Evolutionary conservation across 257 asterid genomes (phyloP).

Genomic region (Fraxinus anomala): DNA sequence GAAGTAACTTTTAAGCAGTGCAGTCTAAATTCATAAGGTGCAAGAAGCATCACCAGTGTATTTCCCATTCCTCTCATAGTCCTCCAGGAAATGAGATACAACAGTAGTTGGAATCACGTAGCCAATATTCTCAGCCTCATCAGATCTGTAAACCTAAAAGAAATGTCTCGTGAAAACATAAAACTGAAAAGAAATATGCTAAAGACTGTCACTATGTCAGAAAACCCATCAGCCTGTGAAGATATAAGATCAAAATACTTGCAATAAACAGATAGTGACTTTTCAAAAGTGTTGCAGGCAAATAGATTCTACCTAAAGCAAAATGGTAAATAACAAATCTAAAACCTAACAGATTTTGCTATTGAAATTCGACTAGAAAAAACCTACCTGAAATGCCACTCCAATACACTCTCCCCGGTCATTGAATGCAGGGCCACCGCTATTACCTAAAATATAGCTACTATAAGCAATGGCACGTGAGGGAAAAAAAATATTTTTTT

Average conservation of each 20-base stretch:
- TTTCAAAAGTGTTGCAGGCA: slow-evolving; percentile 11
- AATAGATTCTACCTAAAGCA: slow-evolving; percentile 12
- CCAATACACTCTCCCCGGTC: slow-evolving; percentile 97
- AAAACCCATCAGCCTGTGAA: slow-evolving; percentile 19
- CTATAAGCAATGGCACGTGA: slow-evolving; percentile 26
- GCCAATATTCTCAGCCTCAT: slow-evolving; percentile 91
- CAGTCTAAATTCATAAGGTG: slow-evolving; percentile 21
- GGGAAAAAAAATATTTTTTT: slow-evolving; percentile 10
- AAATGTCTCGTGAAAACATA: slow-evolving; percentile 45
- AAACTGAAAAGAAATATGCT: slow-evolving; percentile 6
- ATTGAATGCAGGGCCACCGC: slow-evolving; percentile 99
- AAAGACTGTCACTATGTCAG: slow-evolving; percentile 14
- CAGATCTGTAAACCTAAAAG: slow-evolving; percentile 94
- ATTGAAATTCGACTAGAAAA: slow-evolving; percentile 21
- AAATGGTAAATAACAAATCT: slow-evolving; percentile 15
- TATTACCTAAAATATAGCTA: slow-evolving; percentile 63
- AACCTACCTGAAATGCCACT: slow-evolving; percentile 90
- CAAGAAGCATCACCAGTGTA: slow-evolving; percentile 68
- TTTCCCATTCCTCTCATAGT: slow-evolving; percentile 79
- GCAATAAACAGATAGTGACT: slow-evolving; percentile 6
- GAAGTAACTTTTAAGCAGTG: slow-evolving; percentile 2
- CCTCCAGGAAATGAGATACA: slow-evolving; percentile 95
- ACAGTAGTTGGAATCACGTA: slow-evolving; percentile 92
- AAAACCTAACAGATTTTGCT: background rate
- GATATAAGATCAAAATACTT: slow-evolving; percentile 12